phyloP scores from a whole-genome alignment of 2,329 filamentous ascomycete genomes.

The Aspergillus arachidicola region DNA sequence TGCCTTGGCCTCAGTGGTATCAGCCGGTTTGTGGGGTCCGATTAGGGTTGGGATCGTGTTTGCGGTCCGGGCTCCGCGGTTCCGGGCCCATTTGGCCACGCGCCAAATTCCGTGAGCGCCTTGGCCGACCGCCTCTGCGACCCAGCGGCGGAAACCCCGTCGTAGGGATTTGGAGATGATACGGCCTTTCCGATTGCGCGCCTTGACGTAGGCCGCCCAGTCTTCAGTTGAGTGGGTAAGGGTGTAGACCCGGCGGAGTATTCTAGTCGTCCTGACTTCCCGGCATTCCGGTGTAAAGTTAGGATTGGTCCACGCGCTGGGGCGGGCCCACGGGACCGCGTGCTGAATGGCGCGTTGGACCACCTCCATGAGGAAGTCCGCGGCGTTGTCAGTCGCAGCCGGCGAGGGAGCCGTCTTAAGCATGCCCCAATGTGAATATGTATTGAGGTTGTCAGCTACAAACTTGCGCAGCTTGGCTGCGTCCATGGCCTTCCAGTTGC shows the following conservation, averaged over 20 bases:
- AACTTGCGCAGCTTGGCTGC: background rate
- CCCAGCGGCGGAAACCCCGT: background rate
- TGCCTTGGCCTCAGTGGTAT: conserved; percentile 5
- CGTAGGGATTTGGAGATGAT: background rate
- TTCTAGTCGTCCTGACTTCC: too few species aligned
- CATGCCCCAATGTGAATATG: background rate
- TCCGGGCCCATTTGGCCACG: background rate
- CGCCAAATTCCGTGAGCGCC: too few species aligned
- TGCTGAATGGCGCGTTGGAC: too few species aligned
- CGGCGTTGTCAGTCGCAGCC: too few species aligned
- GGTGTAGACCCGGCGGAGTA: too few species aligned
- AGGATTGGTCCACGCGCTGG: too few species aligned
- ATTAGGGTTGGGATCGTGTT: conserved; percentile 10
- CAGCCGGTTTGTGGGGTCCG: background rate
- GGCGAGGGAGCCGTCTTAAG: background rate
- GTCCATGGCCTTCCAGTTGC: conserved; percentile 1
- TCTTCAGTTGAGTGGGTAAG: too few species aligned
- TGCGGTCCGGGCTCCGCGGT: conserved; percentile 26
- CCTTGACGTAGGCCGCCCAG: background rate
- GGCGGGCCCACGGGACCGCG: too few species aligned
- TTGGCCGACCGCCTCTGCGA: background rate
- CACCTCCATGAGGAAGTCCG: too few species aligned
- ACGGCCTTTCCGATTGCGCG: background rate
- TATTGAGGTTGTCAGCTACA: conserved; percentile 4
- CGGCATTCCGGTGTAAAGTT: too few species aligned